Conservation (phyloP, 2,329 filamentous ascomycete genomes). For the Arthroderma uncinatum region DNA sequence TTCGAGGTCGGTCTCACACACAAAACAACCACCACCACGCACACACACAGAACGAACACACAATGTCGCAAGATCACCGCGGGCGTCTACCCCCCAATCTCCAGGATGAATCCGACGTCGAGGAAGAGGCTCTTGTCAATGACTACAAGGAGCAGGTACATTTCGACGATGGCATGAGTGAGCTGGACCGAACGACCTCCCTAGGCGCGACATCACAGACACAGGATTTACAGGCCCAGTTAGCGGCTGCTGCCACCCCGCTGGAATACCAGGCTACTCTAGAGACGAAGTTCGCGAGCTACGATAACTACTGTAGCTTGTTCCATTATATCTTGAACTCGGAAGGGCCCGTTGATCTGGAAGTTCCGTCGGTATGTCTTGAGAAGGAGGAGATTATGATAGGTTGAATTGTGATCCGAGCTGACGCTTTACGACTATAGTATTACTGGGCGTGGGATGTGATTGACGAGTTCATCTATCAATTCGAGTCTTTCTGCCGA, state of each 20-base stretch:
- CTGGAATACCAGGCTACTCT: slow-evolving; percentile 92
- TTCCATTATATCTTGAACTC: slow-evolving; percentile 99
- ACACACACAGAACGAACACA: slow-evolving; percentile 16
- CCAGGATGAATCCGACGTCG: slow-evolving; percentile 80
- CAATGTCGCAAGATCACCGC: slow-evolving; percentile 38
- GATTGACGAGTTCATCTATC: slow-evolving; percentile 99
- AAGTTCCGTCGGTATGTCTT: slow-evolving; percentile 70
- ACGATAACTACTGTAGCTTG: slow-evolving; percentile 97
- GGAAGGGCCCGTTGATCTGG: slow-evolving; percentile 93
- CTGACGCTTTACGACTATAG: slow-evolving; percentile 37
- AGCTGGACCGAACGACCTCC: slow-evolving; percentile 63
- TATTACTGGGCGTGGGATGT: slow-evolving; percentile 99
- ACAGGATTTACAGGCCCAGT: slow-evolving; percentile 86
- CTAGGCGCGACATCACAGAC: slow-evolving; percentile 60
- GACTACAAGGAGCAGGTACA: slow-evolving; percentile 95
- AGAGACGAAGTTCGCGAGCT: slow-evolving; percentile 95
- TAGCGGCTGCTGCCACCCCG: slow-evolving; percentile 83
- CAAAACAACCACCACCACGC: slow-evolving; percentile 8
- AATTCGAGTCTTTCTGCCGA: slow-evolving; percentile 98
- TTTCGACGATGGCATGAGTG: slow-evolving; percentile 76
- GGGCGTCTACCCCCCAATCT: slow-evolving; percentile 31
- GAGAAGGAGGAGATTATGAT: background rate
- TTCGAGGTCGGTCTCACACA: background rate
- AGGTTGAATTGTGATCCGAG: background rate
- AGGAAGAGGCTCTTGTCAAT: slow-evolving; percentile 90